Evolutionary conservation across 2,329 filamentous ascomycete species (phyloP), one percentile per base, ranked within the genome.

Genomic region (Rachicladosporium sp.): DNA sequence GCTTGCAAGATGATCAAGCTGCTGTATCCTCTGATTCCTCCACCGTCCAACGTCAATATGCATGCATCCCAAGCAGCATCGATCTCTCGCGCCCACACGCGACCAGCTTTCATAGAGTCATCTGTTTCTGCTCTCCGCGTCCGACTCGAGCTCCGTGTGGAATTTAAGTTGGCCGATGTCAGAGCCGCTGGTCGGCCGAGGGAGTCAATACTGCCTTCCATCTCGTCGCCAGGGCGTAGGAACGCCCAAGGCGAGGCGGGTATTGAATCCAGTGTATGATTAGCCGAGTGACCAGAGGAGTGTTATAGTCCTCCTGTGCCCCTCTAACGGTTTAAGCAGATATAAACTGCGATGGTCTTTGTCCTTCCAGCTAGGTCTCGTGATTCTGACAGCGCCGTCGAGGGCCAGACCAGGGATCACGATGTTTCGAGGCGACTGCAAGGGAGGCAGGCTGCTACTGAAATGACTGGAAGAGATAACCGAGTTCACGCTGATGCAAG

Each of bases 11-110:
- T 70, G 37, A 70, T 50, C 33, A 71, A 57, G 49, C 63, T 68
- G 40, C 66, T 66, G 54, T 70, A 70, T 43, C 68, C 68, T 41
- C 68, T 58, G 31, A 71, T 70, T 4, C 68, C 67, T 29, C 68
- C 68, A 36, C 68, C 68, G 53, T 71, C 60, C 31, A 68, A 50
- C 1, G 66, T 67, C 38, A 70, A 48, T 32, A 70, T 69, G 29
- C 64, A 59, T 37, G 67, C 64, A 37, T 66, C 60, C 67, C 67
- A 70, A 33, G 66, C 60, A 49, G 67, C 66, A 12, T 65, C 56
- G 4, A 68, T 49, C 10, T 50, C 47, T 43, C 54, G 50, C 31
- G 63, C 59, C 67, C 67, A 70, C 29, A 58, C 55, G 36, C 58
- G 53, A 11, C 66, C 66, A 9, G 63, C 58, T 47, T 62, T 56